Evolutionary conservation across 192 early-diverging fungal genomes (phyloP).

Genomic region (Gamsiella multidivaricata): DNA sequence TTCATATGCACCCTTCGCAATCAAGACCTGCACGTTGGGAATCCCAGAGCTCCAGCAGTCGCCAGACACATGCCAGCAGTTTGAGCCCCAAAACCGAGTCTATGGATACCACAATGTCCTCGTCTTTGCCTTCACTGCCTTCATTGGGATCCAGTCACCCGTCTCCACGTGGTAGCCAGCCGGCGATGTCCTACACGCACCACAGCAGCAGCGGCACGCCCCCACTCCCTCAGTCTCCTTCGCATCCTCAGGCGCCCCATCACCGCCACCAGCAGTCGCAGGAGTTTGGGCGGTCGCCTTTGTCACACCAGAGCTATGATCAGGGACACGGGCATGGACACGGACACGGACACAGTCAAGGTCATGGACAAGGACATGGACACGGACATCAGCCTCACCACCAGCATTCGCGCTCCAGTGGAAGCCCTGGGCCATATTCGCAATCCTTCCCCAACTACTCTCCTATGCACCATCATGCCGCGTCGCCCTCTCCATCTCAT

Average conservation of each 20-base stretch:
- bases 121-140: slow-evolving; percentile 38
- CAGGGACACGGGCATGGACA: slow-evolving; percentile 4
- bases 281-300: slow-evolving; percentile 38
- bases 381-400: slow-evolving; percentile 14
- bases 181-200: slow-evolving; percentile 19
- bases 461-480: slow-evolving; percentile 18
- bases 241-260: slow-evolving; percentile 8
- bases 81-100: slow-evolving; percentile 41
- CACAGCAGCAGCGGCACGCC: slow-evolving; percentile 19
- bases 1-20: slow-evolving; percentile 22
- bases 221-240: slow-evolving; percentile 27
- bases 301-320: slow-evolving; percentile 35
- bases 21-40: slow-evolving; percentile 39
- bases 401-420: slow-evolving; percentile 19
- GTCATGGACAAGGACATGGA: slow-evolving; percentile 19
- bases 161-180: slow-evolving; percentile 15
- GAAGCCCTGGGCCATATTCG: slow-evolving; percentile 33
- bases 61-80: slow-evolving; percentile 15
- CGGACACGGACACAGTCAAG: slow-evolving; percentile 1
- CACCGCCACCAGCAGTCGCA: slow-evolving; percentile 46
- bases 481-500: slow-evolving; percentile 13
- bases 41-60: slow-evolving; percentile 19
- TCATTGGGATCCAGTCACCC: slow-evolving; percentile 13
- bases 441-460: slow-evolving; percentile 51
- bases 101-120: slow-evolving; percentile 47